phyloP scores from a whole-genome alignment of 2,329 filamentous ascomycete species.

The Trichophyton equinum region DNA sequence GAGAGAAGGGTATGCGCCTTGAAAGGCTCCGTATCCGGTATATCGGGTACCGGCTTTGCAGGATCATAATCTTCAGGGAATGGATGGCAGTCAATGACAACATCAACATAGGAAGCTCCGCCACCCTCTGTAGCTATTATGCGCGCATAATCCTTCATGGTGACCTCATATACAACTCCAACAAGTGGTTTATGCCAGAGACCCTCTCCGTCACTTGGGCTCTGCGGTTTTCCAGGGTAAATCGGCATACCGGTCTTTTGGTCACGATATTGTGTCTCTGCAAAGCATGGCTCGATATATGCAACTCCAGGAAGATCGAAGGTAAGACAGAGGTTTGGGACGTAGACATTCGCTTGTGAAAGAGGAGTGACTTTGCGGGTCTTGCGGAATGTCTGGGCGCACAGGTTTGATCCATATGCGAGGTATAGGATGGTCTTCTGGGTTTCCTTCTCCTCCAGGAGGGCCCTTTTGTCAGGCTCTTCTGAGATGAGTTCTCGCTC shows the following conservation, averaged over 20 bases:
- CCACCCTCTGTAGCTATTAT: constrained; percentile 89
- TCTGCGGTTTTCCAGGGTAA: not conserved
- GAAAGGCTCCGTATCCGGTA: constrained; percentile 54
- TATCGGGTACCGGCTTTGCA: constrained; percentile 48
- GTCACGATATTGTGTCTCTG: constrained; percentile 57
- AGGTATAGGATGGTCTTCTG: constrained; percentile 57
- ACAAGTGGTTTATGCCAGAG: constrained; percentile 72
- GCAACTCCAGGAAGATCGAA: constrained; percentile 80
- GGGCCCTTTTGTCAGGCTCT: constrained; percentile 10
- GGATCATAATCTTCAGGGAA: constrained; percentile 43
- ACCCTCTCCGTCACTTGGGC: constrained; percentile 16
- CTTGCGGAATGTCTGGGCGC: constrained; percentile 65
- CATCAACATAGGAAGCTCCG: constrained; percentile 70
- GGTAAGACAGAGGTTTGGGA: constrained; percentile 62
- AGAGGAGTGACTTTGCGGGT: constrained; percentile 67
- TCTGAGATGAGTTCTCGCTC: constrained; percentile 14
- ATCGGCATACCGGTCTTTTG: constrained; percentile 4
- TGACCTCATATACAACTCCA: constrained; percentile 93
- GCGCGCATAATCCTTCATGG: constrained; percentile 62
- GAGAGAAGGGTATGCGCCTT: constrained; percentile 76
- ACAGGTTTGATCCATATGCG: constrained; percentile 87
- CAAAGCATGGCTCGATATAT: constrained; percentile 84
- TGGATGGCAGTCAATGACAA: constrained; percentile 63
- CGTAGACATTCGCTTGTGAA: constrained; percentile 67
- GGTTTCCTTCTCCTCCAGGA: constrained; percentile 5